Evolutionary conservation across 2,329 filamentous ascomycete species (phyloP), one percentile per base, ranked within the genome.

Genomic region (Colletotrichum sp.): DNA sequence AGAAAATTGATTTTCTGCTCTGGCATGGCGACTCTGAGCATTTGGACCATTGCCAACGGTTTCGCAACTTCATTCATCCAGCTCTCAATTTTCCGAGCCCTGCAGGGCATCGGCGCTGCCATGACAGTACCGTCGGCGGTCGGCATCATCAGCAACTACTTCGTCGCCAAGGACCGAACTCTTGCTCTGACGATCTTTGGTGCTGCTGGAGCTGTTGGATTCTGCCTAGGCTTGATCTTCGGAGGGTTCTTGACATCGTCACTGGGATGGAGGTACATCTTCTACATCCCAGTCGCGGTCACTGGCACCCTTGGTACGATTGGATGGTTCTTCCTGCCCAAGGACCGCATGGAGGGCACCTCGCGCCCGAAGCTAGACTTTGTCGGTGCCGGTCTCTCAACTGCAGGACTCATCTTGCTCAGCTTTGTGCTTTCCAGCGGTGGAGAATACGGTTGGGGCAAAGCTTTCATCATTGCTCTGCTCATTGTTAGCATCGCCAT

Each of bases 81-180:
- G 36, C 52, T 75, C 9, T 69, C 72, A 3, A 75, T 75, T 15
- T 75, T 75, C 68, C 60, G 72, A 15, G 72, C 72, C 9, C 34
- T 75, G 4, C 72, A 75, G 7, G 72, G 72, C 4, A 67, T 75
- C 15, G 72, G 72, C 13, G 72, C 72, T 6, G 72, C 72, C 96
- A 99, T 99, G 97, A 93, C 96, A 76, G 94, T 94, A 0, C 96
- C 96, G 0, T 95, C 95, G 0, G 92, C 93, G 0, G 86, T 98
- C 44, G 93, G 96, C 69, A 89, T 99, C 73, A 75, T 75, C 68
- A 75, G 72, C 72, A 75, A 75, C 68, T 75, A 75, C 55, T 75
- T 75, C 10, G 30, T 75, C 24, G 49, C 72, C 1, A 67, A 67
- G 24, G 72, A 75, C 39, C 68, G 68, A 12, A 75, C 72, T 9